phyloP scores from a whole-genome alignment of 2,329 filamentous ascomycete species.

The Trichoderma brevicompactum region DNA sequence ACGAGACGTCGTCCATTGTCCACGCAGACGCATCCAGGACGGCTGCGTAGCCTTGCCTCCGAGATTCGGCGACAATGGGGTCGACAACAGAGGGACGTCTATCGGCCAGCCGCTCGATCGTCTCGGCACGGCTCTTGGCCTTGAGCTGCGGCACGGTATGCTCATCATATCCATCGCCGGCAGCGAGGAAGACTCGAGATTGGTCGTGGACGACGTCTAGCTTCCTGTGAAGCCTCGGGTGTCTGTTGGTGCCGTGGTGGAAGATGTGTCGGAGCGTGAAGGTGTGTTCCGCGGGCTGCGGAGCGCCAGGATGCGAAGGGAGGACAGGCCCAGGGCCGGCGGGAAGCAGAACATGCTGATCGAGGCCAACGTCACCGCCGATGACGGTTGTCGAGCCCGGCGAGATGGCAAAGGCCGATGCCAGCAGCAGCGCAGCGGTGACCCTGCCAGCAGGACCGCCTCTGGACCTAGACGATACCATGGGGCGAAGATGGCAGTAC shows the following conservation, averaged over 20 bases:
- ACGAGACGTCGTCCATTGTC: slow-evolving; percentile 77
- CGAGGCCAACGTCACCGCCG: slow-evolving; percentile 41
- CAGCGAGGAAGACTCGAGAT: slow-evolving; percentile 61
- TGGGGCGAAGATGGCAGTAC: slow-evolving; percentile 5
- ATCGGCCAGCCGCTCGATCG: slow-evolving; percentile 82
- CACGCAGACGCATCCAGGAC: slow-evolving; percentile 75
- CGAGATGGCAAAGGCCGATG: slow-evolving; percentile 64
- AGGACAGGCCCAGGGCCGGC: slow-evolving; percentile 44
- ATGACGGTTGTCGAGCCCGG: slow-evolving; percentile 47
- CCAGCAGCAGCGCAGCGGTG: slow-evolving; percentile 66
- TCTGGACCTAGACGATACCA: slow-evolving; percentile 32
- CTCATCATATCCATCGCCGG: slow-evolving; percentile 60
- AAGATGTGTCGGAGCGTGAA: slow-evolving; percentile 85
- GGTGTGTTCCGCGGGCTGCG: slow-evolving; percentile 57
- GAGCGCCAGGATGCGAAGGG: slow-evolving; percentile 49
- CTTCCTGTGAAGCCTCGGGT: slow-evolving; percentile 77
- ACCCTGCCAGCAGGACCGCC: slow-evolving; percentile 66
- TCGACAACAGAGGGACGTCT: slow-evolving; percentile 77
- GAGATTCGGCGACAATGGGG: slow-evolving; percentile 73
- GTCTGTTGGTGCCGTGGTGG: slow-evolving; percentile 82
- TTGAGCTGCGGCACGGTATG: slow-evolving; percentile 58
- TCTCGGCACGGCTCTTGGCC: slow-evolving; percentile 66
- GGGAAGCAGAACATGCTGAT: slow-evolving; percentile 51
- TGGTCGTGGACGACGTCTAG: slow-evolving; percentile 68
- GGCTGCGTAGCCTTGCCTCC: slow-evolving; percentile 68